Percentiles rank a stretch among this genome's conserved stretches.
These are phyloP conservation scores for Sambucus nigra DNA, from an alignment of 129 eudicot species.

Conservation along the genomic window DNA sequence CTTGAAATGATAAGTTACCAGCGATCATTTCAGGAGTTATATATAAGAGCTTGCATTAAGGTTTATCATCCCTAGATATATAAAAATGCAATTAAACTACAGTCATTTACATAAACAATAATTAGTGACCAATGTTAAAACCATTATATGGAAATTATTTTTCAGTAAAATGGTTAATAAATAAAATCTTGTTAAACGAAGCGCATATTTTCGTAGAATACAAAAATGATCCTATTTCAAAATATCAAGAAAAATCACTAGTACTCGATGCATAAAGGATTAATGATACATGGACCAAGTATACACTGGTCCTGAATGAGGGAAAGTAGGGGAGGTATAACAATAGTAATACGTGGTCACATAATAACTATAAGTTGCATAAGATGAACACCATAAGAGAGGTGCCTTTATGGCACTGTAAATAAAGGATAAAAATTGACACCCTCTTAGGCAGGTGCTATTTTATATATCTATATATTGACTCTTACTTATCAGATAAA, in stretches of 20 bases:
- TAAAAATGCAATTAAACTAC: slow-evolving; percentile 1
- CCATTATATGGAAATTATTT: not conserved
- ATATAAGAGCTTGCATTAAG: slow-evolving; percentile 97
- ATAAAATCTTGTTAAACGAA: too few species aligned
- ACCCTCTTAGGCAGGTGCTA: too few species aligned
- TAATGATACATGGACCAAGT: too few species aligned
- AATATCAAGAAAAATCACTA: not conserved
- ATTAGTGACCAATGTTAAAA: not conserved
- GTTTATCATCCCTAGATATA: slow-evolving; percentile 64
- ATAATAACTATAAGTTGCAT: slow-evolving; percentile 88
- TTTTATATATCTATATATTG: too few species aligned
- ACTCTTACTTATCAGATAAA: too few species aligned
- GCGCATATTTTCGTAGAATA: not conserved
- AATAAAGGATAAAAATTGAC: too few species aligned
- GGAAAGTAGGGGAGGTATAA: slow-evolving; percentile 85
- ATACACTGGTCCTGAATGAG: slow-evolving; percentile 98
- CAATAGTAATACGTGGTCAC: slow-evolving; percentile 76
- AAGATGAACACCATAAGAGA: slow-evolving; percentile 2
- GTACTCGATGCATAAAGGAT: too few species aligned
- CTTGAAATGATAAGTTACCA: slow-evolving; percentile 87
- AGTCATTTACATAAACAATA: not conserved
- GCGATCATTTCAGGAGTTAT: slow-evolving; percentile 98
- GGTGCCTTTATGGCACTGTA: too few species aligned
- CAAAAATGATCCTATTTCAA: not conserved
- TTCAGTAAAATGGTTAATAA: not conserved